Percentiles rank a stretch among this genome's conserved stretches.
Conservation (phyloP, 495 filamentous ascomycete species). For the Penicillium cataractarum region DNA sequence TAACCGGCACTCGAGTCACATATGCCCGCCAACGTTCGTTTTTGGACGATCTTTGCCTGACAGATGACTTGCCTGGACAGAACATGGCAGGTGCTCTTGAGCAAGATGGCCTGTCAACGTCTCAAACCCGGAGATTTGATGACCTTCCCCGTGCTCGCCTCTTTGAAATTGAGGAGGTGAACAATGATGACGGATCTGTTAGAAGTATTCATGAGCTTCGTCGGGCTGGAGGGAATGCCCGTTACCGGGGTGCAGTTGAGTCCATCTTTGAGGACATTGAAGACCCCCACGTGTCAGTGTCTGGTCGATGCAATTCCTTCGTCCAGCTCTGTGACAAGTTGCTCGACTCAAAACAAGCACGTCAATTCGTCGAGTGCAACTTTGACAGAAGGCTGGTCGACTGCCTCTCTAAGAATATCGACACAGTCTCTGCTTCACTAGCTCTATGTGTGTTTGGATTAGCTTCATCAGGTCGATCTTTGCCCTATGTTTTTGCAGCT, state of each 20-base stretch:
- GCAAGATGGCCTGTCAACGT: slow-evolving; percentile 8
- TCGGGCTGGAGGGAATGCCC: slow-evolving; percentile 80
- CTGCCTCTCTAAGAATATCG: slow-evolving; percentile 30
- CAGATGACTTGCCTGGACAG: slow-evolving; percentile 13
- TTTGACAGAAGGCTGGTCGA: slow-evolving; percentile 68
- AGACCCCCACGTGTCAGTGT: slow-evolving; percentile 50
- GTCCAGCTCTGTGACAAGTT: slow-evolving; percentile 77
- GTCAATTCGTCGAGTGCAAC: slow-evolving; percentile 77
- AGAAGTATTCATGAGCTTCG: slow-evolving; percentile 89
- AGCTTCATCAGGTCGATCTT: slow-evolving; percentile 25
- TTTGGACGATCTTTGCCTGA: slow-evolving; percentile 47
- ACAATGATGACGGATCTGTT: slow-evolving; percentile 59
- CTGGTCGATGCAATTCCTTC: slow-evolving; percentile 54
- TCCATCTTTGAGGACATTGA: slow-evolving; percentile 85
- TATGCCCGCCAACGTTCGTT: slow-evolving; percentile 68
- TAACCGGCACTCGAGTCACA: slow-evolving; percentile 53
- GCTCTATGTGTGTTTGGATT: slow-evolving; percentile 39
- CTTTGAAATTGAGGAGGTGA: slow-evolving; percentile 52
- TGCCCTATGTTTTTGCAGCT: slow-evolving; percentile 32
- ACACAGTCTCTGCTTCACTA: slow-evolving; percentile 38
- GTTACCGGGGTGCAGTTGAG: slow-evolving; percentile 79
- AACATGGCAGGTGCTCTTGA: slow-evolving; percentile 10
- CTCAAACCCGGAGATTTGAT: slow-evolving; percentile 10
- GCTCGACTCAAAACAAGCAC: slow-evolving; percentile 63
- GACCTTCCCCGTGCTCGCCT: slow-evolving; percentile 20